Evolutionary conservation across 192 early-diverging fungal genomes (phyloP).

Genomic region (Mortierella claussenii): DNA sequence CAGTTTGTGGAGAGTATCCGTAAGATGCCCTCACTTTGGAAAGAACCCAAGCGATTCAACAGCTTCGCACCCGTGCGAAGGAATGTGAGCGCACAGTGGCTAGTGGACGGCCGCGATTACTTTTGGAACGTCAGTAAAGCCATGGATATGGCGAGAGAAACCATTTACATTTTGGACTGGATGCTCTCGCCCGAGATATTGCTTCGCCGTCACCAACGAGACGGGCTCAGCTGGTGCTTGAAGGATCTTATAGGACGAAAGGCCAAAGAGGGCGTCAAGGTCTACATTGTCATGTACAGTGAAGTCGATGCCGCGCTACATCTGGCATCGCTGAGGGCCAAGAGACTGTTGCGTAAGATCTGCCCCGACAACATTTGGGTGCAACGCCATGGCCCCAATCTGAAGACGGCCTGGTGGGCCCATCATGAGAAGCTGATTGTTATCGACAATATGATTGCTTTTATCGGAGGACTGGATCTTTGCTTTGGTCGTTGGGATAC

Average conservation of each 20-base stretch:
- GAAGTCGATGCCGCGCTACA: slow-evolving; percentile 81
- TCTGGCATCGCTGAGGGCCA: slow-evolving; percentile 75
- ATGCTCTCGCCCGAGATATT: slow-evolving; percentile 79
- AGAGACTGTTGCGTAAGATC: slow-evolving; percentile 72
- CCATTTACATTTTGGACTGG: slow-evolving; percentile 82
- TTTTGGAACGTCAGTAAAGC: slow-evolving; percentile 77
- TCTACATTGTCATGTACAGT: slow-evolving; percentile 87
- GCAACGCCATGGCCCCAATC: slow-evolving; percentile 77
- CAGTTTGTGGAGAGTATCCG: slow-evolving; percentile 70
- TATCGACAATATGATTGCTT: slow-evolving; percentile 81
- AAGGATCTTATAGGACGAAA: slow-evolving; percentile 81
- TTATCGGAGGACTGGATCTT: slow-evolving; percentile 85
- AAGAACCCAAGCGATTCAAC: slow-evolving; percentile 66
- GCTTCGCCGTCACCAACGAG: slow-evolving; percentile 70
- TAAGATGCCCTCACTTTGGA: slow-evolving; percentile 65
- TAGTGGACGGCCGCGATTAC: slow-evolving; percentile 82
- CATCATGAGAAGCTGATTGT: slow-evolving; percentile 85
- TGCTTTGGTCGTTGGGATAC: slow-evolving; percentile 90
- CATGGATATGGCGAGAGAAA: slow-evolving; percentile 73
- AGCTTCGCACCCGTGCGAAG: slow-evolving; percentile 81
- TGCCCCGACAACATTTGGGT: slow-evolving; percentile 80
- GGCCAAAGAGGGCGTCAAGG: slow-evolving; percentile 84
- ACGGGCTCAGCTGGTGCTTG: slow-evolving; percentile 74
- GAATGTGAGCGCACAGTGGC: slow-evolving; percentile 69
- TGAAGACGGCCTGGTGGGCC: slow-evolving; percentile 81